Conservation (phyloP, 2,329 filamentous ascomycete genomes). For the Fusarium nisikadoi region DNA sequence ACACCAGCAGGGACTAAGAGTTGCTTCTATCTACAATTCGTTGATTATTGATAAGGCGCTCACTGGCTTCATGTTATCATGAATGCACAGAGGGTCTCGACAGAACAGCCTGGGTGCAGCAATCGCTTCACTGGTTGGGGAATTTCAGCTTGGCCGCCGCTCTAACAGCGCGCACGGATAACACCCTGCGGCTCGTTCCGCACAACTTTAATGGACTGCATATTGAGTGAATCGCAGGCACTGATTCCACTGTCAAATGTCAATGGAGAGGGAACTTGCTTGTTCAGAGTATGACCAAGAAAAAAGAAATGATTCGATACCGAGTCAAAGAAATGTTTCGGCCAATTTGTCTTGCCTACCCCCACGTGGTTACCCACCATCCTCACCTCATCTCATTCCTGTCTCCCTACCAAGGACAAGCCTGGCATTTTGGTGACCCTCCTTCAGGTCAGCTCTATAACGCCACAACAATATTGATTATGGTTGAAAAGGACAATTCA, state of each 20-base stretch:
- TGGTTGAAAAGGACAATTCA: not conserved
- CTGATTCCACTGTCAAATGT: not conserved
- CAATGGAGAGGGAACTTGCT: not conserved
- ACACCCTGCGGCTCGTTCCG: not conserved
- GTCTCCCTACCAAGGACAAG: not conserved
- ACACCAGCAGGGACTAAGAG: too few species aligned
- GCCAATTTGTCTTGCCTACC: slow-evolving; percentile 18
- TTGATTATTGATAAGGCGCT: not conserved
- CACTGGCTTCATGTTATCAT: not conserved
- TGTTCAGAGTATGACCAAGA: slow-evolving; percentile 38
- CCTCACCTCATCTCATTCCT: slow-evolving; percentile 17
- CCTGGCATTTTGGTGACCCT: slow-evolving; percentile 13
- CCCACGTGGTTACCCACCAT: slow-evolving; percentile 36
- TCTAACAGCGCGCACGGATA: not conserved
- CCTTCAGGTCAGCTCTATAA: slow-evolving; percentile 7
- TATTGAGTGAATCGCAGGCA: not conserved
- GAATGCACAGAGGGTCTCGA: too few species aligned
- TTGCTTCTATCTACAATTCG: too few species aligned
- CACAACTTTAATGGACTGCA: not conserved
- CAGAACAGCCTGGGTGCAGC: not conserved
- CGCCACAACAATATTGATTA: slow-evolving; percentile 15
- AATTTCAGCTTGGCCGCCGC: not conserved
- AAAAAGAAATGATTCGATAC: slow-evolving; percentile 37
- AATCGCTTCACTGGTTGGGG: not conserved
- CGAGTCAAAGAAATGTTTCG: slow-evolving; percentile 2